A percentile compares a stretch with the other conserved stretches of the same genome.
Conservation (phyloP, 139 green algal genomes). For the Zygnema circumcarinatum region DNA sequence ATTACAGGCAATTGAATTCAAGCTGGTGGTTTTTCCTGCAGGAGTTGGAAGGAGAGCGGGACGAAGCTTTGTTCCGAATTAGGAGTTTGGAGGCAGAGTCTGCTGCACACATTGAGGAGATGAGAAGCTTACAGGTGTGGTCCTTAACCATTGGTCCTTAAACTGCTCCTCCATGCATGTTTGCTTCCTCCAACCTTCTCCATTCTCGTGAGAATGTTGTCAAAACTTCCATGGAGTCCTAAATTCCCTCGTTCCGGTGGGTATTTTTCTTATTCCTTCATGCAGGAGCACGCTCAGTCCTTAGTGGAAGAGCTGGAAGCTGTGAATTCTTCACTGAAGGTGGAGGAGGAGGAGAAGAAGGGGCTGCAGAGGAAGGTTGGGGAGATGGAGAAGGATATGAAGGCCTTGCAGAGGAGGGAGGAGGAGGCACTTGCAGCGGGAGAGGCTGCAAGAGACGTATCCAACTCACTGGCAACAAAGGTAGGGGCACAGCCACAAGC, state of each 20-base stretch:
- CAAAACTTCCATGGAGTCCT: no score
- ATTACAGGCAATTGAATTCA: no score
- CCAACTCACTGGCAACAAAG: conserved; percentile 21
- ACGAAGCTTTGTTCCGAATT: conserved; percentile 28
- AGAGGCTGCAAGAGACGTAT: conserved; percentile 3
- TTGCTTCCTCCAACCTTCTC: no score
- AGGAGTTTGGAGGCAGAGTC: neutral
- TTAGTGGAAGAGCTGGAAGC: conserved; percentile 18
- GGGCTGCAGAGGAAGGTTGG: neutral
- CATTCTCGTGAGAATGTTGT: no score
- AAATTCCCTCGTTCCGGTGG: no score
- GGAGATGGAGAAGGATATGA: neutral
- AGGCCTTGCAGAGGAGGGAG: neutral
- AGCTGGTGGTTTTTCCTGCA: no score
- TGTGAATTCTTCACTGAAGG: neutral
- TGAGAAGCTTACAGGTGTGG: neutral
- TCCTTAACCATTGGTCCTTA: no score
- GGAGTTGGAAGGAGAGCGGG: conserved; percentile 42
- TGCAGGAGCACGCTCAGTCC: neutral
- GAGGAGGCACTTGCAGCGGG: neutral
- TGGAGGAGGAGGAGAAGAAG: conserved; percentile 1
- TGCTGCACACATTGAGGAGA: neutral
- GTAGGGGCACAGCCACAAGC: no score
- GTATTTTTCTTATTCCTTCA: conserved; percentile 4
- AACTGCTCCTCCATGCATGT: no score